Evolutionary conservation across 2,329 filamentous ascomycete genomes (phyloP).

Genomic region (Thelonectria olida): DNA sequence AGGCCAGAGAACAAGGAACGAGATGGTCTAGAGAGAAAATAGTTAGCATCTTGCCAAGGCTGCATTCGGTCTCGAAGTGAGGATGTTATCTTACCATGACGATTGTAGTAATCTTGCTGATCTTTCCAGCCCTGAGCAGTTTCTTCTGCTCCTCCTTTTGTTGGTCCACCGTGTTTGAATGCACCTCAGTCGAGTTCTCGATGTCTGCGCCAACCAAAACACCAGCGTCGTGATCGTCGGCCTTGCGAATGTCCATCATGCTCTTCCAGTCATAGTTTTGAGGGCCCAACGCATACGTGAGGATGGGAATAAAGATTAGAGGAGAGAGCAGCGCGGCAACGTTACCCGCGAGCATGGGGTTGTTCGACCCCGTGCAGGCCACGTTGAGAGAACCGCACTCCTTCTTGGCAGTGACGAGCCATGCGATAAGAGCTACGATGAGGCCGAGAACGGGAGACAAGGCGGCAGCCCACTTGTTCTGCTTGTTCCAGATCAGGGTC

Average conservation of each 20-base stretch:
- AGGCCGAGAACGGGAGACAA: constrained; percentile 74
- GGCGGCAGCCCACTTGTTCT: constrained; percentile 77
- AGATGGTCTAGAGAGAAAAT: constrained; percentile 58
- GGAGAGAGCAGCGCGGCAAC: constrained; percentile 84
- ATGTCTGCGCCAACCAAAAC: constrained; percentile 45
- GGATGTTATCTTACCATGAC: constrained; percentile 31
- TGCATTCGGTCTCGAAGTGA: no score
- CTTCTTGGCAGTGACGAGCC: constrained; percentile 76
- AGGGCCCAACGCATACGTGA: constrained; percentile 67
- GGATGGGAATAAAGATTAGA: constrained; percentile 75
- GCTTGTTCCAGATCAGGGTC: constrained; percentile 81
- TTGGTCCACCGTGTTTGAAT: constrained; percentile 41
- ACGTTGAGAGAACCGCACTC: constrained; percentile 75
- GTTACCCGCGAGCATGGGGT: constrained; percentile 89
- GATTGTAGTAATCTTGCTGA: constrained; percentile 49
- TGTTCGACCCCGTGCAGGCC: constrained; percentile 80
- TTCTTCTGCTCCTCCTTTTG: constrained; percentile 52
- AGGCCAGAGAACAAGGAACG: constrained; percentile 84
- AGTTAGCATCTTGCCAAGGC: background rate
- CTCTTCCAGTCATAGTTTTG: constrained; percentile 88
- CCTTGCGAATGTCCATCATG: constrained; percentile 82
- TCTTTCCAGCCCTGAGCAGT: constrained; percentile 62
- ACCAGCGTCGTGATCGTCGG: constrained; percentile 79
- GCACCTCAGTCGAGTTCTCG: constrained; percentile 5
- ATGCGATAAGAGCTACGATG: constrained; percentile 72